These are phyloP conservation scores for Saitozyma podzolica DNA, from an alignment of 768 basidiomycete genomes.

Conservation along the genomic window DNA sequence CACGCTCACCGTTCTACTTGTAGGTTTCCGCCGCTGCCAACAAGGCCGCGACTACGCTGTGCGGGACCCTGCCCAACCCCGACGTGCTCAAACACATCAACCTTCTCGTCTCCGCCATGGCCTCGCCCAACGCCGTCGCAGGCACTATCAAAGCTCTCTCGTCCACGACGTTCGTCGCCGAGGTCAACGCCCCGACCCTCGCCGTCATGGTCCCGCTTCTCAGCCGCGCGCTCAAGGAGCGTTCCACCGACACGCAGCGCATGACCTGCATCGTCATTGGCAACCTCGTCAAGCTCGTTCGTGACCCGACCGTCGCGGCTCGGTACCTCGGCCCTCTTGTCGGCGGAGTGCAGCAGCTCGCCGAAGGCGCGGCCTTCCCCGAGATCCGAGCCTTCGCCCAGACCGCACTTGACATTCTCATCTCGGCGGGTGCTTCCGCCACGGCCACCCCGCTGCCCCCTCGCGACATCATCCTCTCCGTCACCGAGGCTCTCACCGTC, in stretches of 20 bases:
- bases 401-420: slow-evolving; percentile 73
- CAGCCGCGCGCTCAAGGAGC: slow-evolving; percentile 84
- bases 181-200: slow-evolving; percentile 93
- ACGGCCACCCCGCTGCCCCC: slow-evolving; percentile 66
- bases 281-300: slow-evolving; percentile 95
- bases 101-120: slow-evolving; percentile 82
- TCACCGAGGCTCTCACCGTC: slow-evolving; percentile 59
- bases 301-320: slow-evolving; percentile 84
- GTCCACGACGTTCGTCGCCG: slow-evolving; percentile 92
- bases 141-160: slow-evolving; percentile 93
- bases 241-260: slow-evolving; percentile 94
- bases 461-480: slow-evolving; percentile 70
- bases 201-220: slow-evolving; percentile 93
- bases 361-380: slow-evolving; percentile 88
- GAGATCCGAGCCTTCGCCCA: slow-evolving; percentile 95
- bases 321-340: slow-evolving; percentile 82
- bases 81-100: slow-evolving; percentile 88
- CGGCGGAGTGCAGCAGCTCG: slow-evolving; percentile 86
- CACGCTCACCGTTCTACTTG: slow-evolving; percentile 44
- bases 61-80: slow-evolving; percentile 85
- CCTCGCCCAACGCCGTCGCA: slow-evolving; percentile 77
- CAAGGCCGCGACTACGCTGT: slow-evolving; percentile 86
- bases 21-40: slow-evolving; percentile 82
- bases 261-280: slow-evolving; percentile 91
- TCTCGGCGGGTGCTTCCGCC: slow-evolving; percentile 79